Evolutionary conservation across 768 basidiomycete genomes (phyloP), one percentile per base, ranked within the genome.

Genomic region (Lactarius deliciosus): DNA sequence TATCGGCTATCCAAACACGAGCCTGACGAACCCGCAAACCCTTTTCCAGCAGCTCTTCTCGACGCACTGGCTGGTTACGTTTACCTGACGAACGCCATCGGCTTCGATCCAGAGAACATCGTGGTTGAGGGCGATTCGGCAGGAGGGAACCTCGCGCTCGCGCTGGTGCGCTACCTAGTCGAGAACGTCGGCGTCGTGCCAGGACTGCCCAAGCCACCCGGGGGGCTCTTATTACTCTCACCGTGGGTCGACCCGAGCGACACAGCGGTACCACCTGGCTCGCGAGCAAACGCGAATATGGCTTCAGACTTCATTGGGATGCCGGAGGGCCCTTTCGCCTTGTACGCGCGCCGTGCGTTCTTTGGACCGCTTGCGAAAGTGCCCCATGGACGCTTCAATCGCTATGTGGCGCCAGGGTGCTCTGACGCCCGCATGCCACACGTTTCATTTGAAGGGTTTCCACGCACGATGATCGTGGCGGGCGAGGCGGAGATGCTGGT

Each of bases 121-220:
- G 80, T 90, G 63, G 59, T 92, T 25, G 79, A 79, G n/a, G 92
- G 91, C 3, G 91, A 94, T 73, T 92, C 89, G 1, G 90, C 91
- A 0, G 91, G 92, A 3, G 92, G 81, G 5, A 89, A 92, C 74
- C 83, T 92, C 30, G 85, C 85, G 1, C 79, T 85, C 40, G 85
- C 86, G 0, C 79, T 90, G 53, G 81, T 79, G 10, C 85, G 86
- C 5, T 87, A 88, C 69, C 81, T 91, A 25, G 76, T 83, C n/a
- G 63, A 65, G 54, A 56, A 60, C 7, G 25, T 45, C 15, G 60
- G 53, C 13, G 36, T 22, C 30, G 11, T 69, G 32, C 30, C 36
- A 22, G 66, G 57, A 11, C 34, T 64, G 25, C 63, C 67, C 1
- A 40, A 11, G 15, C 67, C 69, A 0, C 60, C 60, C 43, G 59